Evolutionary conservation across 306 rosid genomes (phyloP).

Genomic region (Acacia crassicarpa): DNA sequence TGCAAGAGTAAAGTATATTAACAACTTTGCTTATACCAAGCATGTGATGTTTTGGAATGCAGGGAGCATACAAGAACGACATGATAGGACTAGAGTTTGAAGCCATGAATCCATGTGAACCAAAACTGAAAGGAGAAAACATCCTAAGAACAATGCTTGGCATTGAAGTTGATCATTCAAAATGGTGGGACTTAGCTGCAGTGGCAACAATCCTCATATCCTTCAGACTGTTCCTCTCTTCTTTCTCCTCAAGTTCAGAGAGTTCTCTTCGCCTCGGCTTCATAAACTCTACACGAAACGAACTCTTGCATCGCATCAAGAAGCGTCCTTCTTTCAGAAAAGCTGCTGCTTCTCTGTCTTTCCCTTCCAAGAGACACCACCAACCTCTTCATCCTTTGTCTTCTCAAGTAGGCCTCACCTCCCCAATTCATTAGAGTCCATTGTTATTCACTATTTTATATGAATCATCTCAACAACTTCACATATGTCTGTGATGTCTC

Average conservation of each 20-base stretch:
- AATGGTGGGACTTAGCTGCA: constrained; percentile 92
- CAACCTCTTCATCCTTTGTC: constrained; percentile 69
- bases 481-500: neutral
- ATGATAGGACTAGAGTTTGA: constrained; percentile 81
- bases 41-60: constrained; percentile 10
- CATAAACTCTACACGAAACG: constrained; percentile 49
- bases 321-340: constrained; percentile 82
- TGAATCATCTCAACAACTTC: neutral
- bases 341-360: constrained; percentile 24
- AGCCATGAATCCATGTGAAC: constrained; percentile 44
- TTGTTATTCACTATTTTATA: neutral
- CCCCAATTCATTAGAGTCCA: constrained; percentile 48
- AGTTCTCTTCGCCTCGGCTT: constrained; percentile 57
- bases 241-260: constrained; percentile 67
- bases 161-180: constrained; percentile 53
- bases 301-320: constrained; percentile 52
- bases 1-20: neutral
- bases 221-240: constrained; percentile 72
- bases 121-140: constrained; percentile 70
- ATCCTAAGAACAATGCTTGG: constrained; percentile 67
- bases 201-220: constrained; percentile 48
- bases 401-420: constrained; percentile 77
- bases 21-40: neutral
- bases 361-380: constrained; percentile 75
- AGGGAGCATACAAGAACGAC: constrained; percentile 93